Evolutionary conservation across 2,329 filamentous ascomycete genomes (phyloP).

Genomic region (Botrytis hyacinthi): DNA sequence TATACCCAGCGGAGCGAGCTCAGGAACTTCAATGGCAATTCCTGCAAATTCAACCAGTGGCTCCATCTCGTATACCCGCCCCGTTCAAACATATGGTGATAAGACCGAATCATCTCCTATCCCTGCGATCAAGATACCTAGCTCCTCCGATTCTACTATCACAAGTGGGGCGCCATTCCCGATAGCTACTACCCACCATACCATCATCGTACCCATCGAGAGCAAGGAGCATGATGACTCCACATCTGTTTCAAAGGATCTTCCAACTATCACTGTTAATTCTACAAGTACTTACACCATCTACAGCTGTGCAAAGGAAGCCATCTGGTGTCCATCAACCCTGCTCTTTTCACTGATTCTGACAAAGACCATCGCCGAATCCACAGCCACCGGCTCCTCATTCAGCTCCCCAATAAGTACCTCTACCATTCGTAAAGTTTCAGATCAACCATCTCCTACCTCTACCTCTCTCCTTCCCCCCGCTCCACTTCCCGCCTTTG

Average conservation of each 20-base stretch:
- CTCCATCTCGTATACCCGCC: not conserved
- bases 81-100: not conserved
- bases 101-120: not conserved
- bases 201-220: not conserved
- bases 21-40: not conserved
- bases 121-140: not conserved
- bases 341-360: not conserved
- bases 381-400: not conserved
- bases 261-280: not conserved
- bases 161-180: not conserved
- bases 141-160: not conserved
- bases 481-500: not conserved
- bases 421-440: not conserved
- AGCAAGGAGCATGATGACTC: not conserved
- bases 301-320: not conserved
- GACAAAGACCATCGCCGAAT: not conserved
- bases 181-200: not conserved
- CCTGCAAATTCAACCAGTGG: not conserved
- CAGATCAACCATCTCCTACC: not conserved
- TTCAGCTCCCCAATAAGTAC: not conserved
- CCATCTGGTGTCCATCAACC: not conserved
- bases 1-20: not conserved
- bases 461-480: not conserved
- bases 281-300: not conserved
- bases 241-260: too few relatives aligned